Percentiles rank a stretch among this genome's conserved stretches.
Conservation (phyloP, 2,329 filamentous ascomycete species). For the Plenodomus tracheiphilus region DNA sequence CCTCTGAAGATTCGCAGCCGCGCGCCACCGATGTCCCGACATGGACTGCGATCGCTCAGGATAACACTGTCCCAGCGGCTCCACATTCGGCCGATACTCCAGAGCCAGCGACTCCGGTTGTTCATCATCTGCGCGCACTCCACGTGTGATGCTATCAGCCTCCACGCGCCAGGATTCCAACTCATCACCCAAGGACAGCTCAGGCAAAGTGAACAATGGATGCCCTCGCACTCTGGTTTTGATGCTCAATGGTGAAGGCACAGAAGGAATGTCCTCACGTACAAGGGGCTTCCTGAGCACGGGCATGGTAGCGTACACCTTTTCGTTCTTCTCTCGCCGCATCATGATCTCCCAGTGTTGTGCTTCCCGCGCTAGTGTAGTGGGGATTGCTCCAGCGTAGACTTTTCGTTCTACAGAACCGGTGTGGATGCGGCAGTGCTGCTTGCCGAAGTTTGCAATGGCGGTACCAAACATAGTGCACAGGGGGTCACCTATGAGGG, state of each 20-base stretch:
- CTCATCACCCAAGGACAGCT: neutral
- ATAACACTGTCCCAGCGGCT: neutral
- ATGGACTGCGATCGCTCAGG: neutral
- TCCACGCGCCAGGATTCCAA: neutral
- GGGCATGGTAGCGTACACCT: neutral
- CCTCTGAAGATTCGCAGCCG: no score
- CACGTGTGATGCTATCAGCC: neutral
- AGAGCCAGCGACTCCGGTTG: neutral
- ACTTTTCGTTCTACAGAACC: constrained; percentile 2
- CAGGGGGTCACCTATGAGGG: neutral
- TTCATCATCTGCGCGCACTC: neutral
- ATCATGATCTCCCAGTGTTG: neutral
- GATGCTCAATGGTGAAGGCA: no score
- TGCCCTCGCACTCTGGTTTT: neutral
- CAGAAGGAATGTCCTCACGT: neutral
- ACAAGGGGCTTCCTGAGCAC: neutral
- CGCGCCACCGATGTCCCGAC: no score
- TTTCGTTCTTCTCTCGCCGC: neutral
- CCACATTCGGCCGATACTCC: neutral
- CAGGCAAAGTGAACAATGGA: neutral
- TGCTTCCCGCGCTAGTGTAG: neutral
- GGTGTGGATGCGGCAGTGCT: constrained; percentile 3
- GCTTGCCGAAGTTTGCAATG: neutral
- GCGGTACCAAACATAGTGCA: neutral
- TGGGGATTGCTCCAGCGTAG: neutral